phyloP scores from a whole-genome alignment of 345 rosid species.

The Ailanthus altissimus region DNA sequence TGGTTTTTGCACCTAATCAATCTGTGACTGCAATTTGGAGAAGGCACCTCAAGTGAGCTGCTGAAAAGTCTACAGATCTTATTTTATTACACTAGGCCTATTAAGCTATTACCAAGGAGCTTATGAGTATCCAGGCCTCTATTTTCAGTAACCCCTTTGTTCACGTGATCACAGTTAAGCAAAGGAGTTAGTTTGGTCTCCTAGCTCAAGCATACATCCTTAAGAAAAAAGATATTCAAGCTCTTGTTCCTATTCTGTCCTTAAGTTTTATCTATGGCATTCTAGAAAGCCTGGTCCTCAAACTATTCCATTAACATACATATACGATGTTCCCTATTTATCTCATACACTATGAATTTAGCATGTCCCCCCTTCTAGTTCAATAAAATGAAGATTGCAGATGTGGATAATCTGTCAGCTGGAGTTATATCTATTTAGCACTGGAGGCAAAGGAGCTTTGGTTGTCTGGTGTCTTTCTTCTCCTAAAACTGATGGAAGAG shows the following conservation, averaged over 20 bases:
- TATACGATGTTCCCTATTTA: background rate
- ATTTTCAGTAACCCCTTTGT: too few species aligned
- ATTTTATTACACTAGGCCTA: background rate
- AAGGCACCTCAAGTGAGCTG: background rate
- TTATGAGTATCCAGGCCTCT: background rate
- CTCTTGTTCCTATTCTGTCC: background rate
- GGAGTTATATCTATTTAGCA: background rate
- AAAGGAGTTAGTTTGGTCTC: background rate
- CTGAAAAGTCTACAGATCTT: background rate
- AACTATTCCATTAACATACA: background rate
- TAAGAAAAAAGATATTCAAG: background rate
- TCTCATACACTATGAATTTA: background rate
- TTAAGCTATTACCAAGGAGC: background rate
- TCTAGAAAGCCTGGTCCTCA: background rate
- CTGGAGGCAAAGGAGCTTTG: background rate
- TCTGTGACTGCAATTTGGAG: background rate
- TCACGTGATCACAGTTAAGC: background rate
- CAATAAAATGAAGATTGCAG: constrained; percentile 1
- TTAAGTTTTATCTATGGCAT: background rate
- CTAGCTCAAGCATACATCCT: background rate
- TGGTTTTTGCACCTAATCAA: background rate
- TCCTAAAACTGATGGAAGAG: background rate
- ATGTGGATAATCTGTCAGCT: background rate
- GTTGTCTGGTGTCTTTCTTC: background rate
- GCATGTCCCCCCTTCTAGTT: background rate